phyloP scores from a whole-genome alignment of 257 asterid genomes.

The Solanum chilense region DNA sequence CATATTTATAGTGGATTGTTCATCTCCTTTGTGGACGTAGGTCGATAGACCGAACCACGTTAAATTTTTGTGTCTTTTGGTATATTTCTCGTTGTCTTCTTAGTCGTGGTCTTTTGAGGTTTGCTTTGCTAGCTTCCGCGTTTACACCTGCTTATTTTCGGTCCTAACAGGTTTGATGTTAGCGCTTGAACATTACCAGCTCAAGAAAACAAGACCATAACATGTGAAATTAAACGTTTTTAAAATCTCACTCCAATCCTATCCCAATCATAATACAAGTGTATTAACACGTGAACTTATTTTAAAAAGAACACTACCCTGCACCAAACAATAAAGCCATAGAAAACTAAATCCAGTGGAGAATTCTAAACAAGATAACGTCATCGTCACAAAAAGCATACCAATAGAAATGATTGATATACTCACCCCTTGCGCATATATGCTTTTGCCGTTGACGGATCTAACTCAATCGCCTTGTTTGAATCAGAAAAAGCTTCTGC shows the following conservation, averaged over 20 bases:
- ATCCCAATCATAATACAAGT: background rate
- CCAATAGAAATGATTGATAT: background rate
- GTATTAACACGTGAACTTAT: background rate
- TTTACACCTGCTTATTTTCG: too few relatives aligned
- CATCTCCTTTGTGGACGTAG: too few relatives aligned
- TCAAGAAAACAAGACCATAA: background rate
- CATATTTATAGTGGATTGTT: too few relatives aligned
- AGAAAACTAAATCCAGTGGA: background rate
- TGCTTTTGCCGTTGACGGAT: slow-evolving; percentile 68
- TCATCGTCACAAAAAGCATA: background rate
- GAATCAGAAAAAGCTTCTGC: slow-evolving; percentile 90
- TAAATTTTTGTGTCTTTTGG: too few relatives aligned
- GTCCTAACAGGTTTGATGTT: background rate
- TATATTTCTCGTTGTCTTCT: too few relatives aligned
- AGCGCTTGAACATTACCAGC: background rate
- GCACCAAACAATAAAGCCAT: background rate
- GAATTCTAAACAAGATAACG: background rate
- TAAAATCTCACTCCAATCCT: background rate
- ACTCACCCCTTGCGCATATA: slow-evolving; percentile 91
- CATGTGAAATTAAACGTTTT: background rate
- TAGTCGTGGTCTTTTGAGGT: too few relatives aligned
- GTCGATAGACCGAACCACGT: too few relatives aligned
- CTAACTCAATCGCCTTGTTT: slow-evolving; percentile 57
- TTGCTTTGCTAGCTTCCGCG: too few relatives aligned
- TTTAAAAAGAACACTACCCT: background rate